A percentile compares a stretch with the other conserved stretches of the same genome.
These are phyloP conservation scores for Coniophora puteana DNA, from an alignment of 1,284 basidiomycete species.

Conservation along the genomic window DNA sequence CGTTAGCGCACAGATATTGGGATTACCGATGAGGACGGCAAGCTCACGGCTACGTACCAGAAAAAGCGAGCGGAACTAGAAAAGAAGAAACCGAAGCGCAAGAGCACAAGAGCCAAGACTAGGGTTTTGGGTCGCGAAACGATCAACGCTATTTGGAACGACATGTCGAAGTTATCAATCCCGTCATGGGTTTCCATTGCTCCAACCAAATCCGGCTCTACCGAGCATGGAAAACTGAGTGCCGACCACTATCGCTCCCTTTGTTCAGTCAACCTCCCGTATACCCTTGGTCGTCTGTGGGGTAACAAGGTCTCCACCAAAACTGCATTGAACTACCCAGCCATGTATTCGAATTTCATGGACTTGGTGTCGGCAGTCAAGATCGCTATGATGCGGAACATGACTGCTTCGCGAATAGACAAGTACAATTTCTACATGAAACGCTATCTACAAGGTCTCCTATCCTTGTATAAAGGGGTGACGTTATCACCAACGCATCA, in stretches of 20 bases:
- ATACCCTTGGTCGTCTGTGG: not conserved
- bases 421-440: constrained; percentile 13
- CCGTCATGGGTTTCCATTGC: not conserved
- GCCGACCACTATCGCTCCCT: too few relatives aligned
- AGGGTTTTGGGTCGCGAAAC: too few relatives aligned
- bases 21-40: too few relatives aligned
- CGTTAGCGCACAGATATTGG: too few relatives aligned
- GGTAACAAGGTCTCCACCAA: not conserved
- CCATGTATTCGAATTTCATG: too few relatives aligned
- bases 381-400: not conserved
- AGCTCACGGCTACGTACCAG: too few relatives aligned
- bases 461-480: constrained; percentile 9
- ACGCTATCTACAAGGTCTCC: constrained; percentile 12
- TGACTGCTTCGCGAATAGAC: constrained; percentile 4
- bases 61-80: too few relatives aligned
- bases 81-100: too few relatives aligned
- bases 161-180: not conserved
- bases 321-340: not conserved
- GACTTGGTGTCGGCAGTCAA: too few relatives aligned
- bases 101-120: too few relatives aligned
- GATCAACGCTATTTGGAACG: constrained; percentile 1
- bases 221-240: not conserved
- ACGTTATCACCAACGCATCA: constrained; percentile 18
- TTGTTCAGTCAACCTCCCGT: not conserved
- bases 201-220: not conserved